Evolutionary conservation across 192 early-diverging fungal species (phyloP).

Genomic region (Coemansia sp.): DNA sequence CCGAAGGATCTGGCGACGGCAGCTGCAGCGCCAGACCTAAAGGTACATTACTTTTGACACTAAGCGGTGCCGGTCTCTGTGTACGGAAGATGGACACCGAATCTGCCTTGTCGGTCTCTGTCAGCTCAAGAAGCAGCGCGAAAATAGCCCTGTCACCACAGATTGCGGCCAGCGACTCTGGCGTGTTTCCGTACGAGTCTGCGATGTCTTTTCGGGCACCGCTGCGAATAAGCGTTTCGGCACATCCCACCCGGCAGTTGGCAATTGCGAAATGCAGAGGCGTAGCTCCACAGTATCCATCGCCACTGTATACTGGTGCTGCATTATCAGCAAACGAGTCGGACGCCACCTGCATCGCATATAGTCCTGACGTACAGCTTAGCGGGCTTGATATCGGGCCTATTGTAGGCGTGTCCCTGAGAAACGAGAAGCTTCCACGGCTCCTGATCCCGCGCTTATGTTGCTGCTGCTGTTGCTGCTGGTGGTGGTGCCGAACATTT

Average conservation of each 20-base stretch:
- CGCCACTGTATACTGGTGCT: background rate
- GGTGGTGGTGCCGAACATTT: background rate
- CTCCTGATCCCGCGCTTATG: conserved; percentile 20
- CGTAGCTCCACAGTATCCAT: conserved; percentile 59
- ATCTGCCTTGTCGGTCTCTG: background rate
- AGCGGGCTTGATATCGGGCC: conserved; percentile 43
- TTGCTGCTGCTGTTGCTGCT: background rate
- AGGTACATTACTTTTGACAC: background rate
- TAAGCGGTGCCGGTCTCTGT: background rate
- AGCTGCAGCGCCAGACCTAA: conserved; percentile 19
- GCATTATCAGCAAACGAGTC: conserved; percentile 1
- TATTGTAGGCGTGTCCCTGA: conserved; percentile 12
- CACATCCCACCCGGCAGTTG: conserved; percentile 61
- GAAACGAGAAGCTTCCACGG: conserved; percentile 39
- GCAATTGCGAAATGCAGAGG: conserved; percentile 83
- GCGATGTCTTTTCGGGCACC: conserved; percentile 60
- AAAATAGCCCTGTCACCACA: conserved; percentile 18
- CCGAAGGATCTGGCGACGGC: conserved; percentile 39
- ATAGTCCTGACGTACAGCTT: conserved; percentile 22
- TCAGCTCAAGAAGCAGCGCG: background rate
- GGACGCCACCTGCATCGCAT: conserved; percentile 29
- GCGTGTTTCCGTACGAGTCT: conserved; percentile 55
- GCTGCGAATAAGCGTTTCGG: conserved; percentile 59
- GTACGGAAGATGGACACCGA: background rate
- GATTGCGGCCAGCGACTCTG: conserved; percentile 29